Evolutionary conservation across 2,329 filamentous ascomycete genomes (phyloP), one percentile per base, ranked within the genome.

Genomic region (Albophoma yamanashiensis): DNA sequence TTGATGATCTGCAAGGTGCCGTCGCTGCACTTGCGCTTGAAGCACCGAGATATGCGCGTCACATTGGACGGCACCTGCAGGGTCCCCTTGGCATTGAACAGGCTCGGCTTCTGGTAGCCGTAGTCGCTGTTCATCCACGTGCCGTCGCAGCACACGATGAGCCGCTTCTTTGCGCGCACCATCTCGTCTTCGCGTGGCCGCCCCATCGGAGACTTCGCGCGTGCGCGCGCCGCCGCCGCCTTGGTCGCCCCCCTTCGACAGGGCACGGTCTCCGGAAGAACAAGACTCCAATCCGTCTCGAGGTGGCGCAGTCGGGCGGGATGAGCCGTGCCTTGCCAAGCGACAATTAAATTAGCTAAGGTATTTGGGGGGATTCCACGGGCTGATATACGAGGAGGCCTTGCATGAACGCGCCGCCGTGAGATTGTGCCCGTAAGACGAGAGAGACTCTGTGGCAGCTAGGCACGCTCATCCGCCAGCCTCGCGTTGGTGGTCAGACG

Each of bases 61-160:
- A 86, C 82, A 62, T 87, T 86, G 57, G 82, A 84, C 0, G 82
- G 80, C 22, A 81, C 70, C 64, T 82, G 78, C 42, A 80, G 70
- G 20, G 68, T 74, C n/a, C 75, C 73, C 43, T 72, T 64, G 17
- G 71, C 70, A 36, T 74, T 71, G 43, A 70, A 66, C 12, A 75
- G 60, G 17, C 70, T 70, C 2, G 74, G 68, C 66, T 78, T 76
- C 45, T 73, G 69, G 64, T 76, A 79, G 55, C 78, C 78, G 56
- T 76, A 78, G 67, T 81, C 79, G 45, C 78, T 77, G 63, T 82
- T 78, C 74, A 80, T 78, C 79, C 79, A 82, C 4, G 79, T 82
- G 22, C 80, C 79, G 66, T 82, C 79, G 64, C 80, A 82, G 62
- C 79, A 82, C 27, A 81, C 70, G 27, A 82, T 76, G 60, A 82